Evolutionary conservation across 1,284 basidiomycete species (phyloP).

Genomic region (Cerrena zonata): DNA sequence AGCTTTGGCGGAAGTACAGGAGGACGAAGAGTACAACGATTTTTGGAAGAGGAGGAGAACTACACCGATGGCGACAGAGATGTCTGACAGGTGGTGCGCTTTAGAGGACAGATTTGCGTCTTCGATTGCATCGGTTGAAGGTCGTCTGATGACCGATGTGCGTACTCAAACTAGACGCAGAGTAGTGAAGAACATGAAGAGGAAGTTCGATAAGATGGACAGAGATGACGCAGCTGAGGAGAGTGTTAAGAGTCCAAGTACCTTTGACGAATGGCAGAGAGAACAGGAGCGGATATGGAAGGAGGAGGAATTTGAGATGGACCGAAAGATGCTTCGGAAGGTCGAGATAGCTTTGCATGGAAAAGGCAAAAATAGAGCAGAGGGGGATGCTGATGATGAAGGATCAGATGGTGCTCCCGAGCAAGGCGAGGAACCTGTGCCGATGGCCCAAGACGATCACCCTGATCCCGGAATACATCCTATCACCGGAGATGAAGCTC

Average conservation of each 20-base stretch:
- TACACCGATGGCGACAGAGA: constrained; percentile 43
- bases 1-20: constrained; percentile 16
- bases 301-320: too few relatives aligned
- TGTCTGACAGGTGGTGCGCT: constrained; percentile 53
- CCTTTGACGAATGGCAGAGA: too few relatives aligned
- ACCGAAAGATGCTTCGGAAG: constrained; percentile 1
- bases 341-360: background rate
- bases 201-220: too few relatives aligned
- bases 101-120: background rate
- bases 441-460: too few relatives aligned
- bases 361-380: too few relatives aligned
- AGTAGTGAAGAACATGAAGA: background rate
- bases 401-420: too few relatives aligned
- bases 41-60: constrained; percentile 14
- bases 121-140: background rate
- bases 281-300: too few relatives aligned
- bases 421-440: too few relatives aligned
- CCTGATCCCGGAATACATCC: too few relatives aligned
- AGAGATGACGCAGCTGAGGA: too few relatives aligned
- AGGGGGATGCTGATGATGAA: too few relatives aligned
- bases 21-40: background rate
- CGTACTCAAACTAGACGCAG: background rate
- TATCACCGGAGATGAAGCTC: background rate
- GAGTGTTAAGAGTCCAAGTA: too few relatives aligned
- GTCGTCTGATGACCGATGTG: background rate